A percentile compares a stretch with the other conserved stretches of the same genome.
Conservation (phyloP, 108 stramenopile genomes). For the Cyclostephanos tholiformis region DNA sequence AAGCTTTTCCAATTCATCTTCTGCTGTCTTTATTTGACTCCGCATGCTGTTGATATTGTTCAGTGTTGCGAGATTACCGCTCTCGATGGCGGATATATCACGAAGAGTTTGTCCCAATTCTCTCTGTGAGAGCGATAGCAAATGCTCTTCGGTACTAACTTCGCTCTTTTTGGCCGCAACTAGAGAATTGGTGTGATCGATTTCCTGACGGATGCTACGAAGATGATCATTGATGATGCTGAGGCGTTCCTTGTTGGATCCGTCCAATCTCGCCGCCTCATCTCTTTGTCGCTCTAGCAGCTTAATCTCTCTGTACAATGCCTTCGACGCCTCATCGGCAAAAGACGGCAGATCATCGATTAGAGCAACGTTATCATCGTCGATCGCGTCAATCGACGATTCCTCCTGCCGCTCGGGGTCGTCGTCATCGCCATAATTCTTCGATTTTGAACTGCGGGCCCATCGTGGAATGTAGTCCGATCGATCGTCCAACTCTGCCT, state of each 20-base stretch:
- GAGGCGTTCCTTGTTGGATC: slow-evolving; percentile 62
- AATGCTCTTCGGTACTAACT: slow-evolving; percentile 78
- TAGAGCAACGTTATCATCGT: slow-evolving; percentile 1
- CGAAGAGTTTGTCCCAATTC: slow-evolving; percentile 59
- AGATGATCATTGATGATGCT: slow-evolving; percentile 83
- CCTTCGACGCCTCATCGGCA: slow-evolving; percentile 47
- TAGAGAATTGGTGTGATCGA: slow-evolving; percentile 77
- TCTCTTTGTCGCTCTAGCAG: slow-evolving; percentile 40
- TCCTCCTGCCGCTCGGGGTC: slow-evolving; percentile 11
- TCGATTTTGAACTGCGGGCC: slow-evolving; percentile 23
- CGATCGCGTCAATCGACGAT: slow-evolving; percentile 6
- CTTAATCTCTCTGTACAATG: slow-evolving; percentile 45
- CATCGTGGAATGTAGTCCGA: slow-evolving; percentile 25
- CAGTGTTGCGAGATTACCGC: slow-evolving; percentile 26
- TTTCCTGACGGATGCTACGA: slow-evolving; percentile 81
- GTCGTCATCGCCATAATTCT: slow-evolving; percentile 5
- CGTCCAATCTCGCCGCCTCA: slow-evolving; percentile 27
- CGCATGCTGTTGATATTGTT: slow-evolving; percentile 55
- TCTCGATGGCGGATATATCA: slow-evolving; percentile 38
- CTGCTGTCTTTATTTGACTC: slow-evolving; percentile 63
- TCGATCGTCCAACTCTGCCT: slow-evolving; percentile 10
- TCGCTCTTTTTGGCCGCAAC: slow-evolving; percentile 76
- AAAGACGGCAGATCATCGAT: slow-evolving; percentile 41
- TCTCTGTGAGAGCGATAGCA: slow-evolving; percentile 61
- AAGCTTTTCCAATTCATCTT: slow-evolving; percentile 77